Base-by-base conservation (phyloP, 495 filamentous ascomycete genomes). In the Penicillium antarcticum region DNA sequence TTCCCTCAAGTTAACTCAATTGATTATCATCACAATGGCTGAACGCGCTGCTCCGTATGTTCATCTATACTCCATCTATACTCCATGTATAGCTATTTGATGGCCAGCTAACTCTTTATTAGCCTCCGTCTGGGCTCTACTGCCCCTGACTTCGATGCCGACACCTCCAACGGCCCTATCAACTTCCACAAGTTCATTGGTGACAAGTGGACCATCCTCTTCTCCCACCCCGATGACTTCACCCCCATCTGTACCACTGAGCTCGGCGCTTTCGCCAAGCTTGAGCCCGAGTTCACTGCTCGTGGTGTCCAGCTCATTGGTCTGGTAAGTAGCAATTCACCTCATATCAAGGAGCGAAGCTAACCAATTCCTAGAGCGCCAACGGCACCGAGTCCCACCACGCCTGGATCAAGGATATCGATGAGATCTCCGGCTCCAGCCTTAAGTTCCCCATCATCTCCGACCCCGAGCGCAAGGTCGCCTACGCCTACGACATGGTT, bases 231-330 rank as follows among this genome's bases (percentile, higher is more conserved):
- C 26, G 74, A 73, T 66, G 87, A 92, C 72, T 91, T 85, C 77
- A 91, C 91, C 7, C 91, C 92, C 56, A 91, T 98, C 57, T 98
- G 94, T 81, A 98, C 94, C 70, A 98, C 94, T 52, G 94, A 98
- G 83, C 87, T 98, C 58, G 94, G 94, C 67, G 95, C 95, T 55
- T 96, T 85, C 66, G 92, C 95, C 60, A 95, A 95, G 74, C 87
- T 97, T 55, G 89, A 96, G 80, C 90, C 91, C 51, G 94, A 98
- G 76, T 98, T 98, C 81, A 80, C 80, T 64, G 90, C 89, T 76
- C 88, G 94, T 60, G 88, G 87, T 51, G 90, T 95, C 66, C 91
- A 97, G 85, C 78, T 98, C 65, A 96, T 98, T 58, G 94, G 94
- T 55, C 82, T 98, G 54, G 94, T 88, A 33, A 88, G 91, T 68